Evolutionary conservation across 208 protist species (phyloP).

Genomic region (Wallacemonas sp.): DNA sequence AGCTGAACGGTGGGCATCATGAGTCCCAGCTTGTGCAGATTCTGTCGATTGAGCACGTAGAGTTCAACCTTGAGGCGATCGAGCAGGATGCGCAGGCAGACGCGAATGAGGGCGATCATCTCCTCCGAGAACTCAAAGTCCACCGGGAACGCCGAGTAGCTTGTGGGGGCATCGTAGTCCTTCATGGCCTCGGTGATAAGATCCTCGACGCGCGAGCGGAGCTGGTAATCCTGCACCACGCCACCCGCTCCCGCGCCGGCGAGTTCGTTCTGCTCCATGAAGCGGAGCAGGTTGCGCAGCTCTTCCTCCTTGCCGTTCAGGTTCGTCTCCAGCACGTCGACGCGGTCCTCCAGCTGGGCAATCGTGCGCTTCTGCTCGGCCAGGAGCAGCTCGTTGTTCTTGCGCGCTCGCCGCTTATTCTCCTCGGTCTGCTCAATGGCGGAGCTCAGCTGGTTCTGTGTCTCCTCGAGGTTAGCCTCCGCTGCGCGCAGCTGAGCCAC

Average conservation of each 20-base stretch:
- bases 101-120: slow-evolving; percentile 57
- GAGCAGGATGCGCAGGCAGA: slow-evolving; percentile 63
- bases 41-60: slow-evolving; percentile 72
- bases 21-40: slow-evolving; percentile 52
- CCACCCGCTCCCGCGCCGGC: slow-evolving; percentile 10
- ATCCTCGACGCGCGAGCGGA: slow-evolving; percentile 58
- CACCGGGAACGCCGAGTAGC: slow-evolving; percentile 53
- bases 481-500: slow-evolving; percentile 36
- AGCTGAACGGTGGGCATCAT: slow-evolving; percentile 60
- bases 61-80: slow-evolving; percentile 76
- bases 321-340: slow-evolving; percentile 26
- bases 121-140: slow-evolving; percentile 69
- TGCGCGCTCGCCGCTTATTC: slow-evolving; percentile 38
- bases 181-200: slow-evolving; percentile 39
- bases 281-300: slow-evolving; percentile 33
- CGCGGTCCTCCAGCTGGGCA: slow-evolving; percentile 33
- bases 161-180: slow-evolving; percentile 25
- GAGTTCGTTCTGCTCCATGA: slow-evolving; percentile 38
- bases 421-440: slow-evolving; percentile 27
- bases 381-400: slow-evolving; percentile 48
- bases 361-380: slow-evolving; percentile 44
- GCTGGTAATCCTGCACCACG: slow-evolving; percentile 26
- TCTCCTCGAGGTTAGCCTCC: slow-evolving; percentile 27
- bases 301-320: slow-evolving; percentile 52
- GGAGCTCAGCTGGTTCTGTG: slow-evolving; percentile 23